phyloP scores from a whole-genome alignment of 2,329 filamentous ascomycete genomes.

The Neoscytalidium dimidiatum region DNA sequence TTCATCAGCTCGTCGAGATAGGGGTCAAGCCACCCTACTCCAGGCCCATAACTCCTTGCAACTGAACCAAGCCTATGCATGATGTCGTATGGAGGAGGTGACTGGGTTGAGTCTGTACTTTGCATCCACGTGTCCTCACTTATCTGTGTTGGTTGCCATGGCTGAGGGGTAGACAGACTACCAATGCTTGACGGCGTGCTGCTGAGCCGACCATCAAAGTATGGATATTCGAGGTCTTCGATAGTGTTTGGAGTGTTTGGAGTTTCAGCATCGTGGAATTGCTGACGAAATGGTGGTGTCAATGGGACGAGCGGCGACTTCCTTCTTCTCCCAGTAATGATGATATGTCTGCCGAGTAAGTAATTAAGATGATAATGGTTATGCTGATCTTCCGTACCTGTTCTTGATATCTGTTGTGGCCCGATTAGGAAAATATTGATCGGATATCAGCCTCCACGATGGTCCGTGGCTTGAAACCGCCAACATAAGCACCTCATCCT shows the following conservation, averaged over 20 bases:
- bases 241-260: not conserved
- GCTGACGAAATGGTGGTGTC: not conserved
- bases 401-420: conserved; percentile 13
- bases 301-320: too few species aligned
- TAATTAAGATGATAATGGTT: too few species aligned
- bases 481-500: not conserved
- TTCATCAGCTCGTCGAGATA: not conserved
- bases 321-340: not conserved
- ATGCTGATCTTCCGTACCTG: not conserved
- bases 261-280: too few species aligned
- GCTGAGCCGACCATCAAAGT: too few species aligned
- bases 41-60: not conserved
- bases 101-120: too few species aligned
- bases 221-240: too few species aligned
- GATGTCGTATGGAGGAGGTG: too few species aligned
- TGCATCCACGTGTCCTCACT: too few species aligned
- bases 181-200: too few species aligned
- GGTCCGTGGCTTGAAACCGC: not conserved
- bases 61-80: too few species aligned
- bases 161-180: too few species aligned
- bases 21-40: not conserved
- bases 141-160: too few species aligned
- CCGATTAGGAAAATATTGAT: not conserved
- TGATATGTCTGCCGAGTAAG: not conserved
- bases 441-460: not conserved